phyloP scores from a whole-genome alignment of 2,329 filamentous ascomycete species.

The Neopestalotiopsis clavispora region DNA sequence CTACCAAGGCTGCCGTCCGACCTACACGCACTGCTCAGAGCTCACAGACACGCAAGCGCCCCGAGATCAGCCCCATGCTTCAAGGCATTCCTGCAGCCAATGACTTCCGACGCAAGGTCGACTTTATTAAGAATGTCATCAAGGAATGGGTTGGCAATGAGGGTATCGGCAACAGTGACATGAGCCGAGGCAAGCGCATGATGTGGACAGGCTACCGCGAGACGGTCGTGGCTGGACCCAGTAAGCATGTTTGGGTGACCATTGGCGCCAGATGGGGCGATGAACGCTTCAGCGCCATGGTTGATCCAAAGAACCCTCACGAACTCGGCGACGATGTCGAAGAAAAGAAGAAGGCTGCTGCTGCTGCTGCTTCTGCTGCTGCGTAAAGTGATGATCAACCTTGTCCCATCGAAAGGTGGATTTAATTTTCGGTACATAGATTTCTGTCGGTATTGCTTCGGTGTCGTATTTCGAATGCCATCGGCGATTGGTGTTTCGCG shows the following conservation, averaged over 20 bases:
- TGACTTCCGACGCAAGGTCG: slow-evolving; percentile 74
- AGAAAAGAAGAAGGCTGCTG: slow-evolving; percentile 34
- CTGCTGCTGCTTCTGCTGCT: slow-evolving; percentile 18
- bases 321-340: slow-evolving; percentile 61
- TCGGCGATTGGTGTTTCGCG: background rate
- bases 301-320: slow-evolving; percentile 58
- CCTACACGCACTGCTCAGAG: slow-evolving; percentile 42
- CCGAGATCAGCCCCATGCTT: slow-evolving; percentile 64
- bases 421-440: slow-evolving; percentile 7
- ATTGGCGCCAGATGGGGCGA: slow-evolving; percentile 69
- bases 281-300: slow-evolving; percentile 56
- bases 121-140: slow-evolving; percentile 72
- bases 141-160: slow-evolving; percentile 74
- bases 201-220: slow-evolving; percentile 66
- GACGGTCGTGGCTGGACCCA: slow-evolving; percentile 54
- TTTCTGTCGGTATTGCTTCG: background rate
- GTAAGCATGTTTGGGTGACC: slow-evolving; percentile 72
- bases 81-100: slow-evolving; percentile 74
- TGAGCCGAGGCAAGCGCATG: slow-evolving; percentile 57
- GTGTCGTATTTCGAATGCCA: background rate
- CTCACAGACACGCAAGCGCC: slow-evolving; percentile 53
- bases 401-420: background rate
- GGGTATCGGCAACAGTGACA: slow-evolving; percentile 71
- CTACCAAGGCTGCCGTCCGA: slow-evolving; percentile 49
- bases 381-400: slow-evolving; percentile 9